Evolutionary conservation across 768 basidiomycete species (phyloP).

Genomic region (Phylloporus rhodoxanthus): DNA sequence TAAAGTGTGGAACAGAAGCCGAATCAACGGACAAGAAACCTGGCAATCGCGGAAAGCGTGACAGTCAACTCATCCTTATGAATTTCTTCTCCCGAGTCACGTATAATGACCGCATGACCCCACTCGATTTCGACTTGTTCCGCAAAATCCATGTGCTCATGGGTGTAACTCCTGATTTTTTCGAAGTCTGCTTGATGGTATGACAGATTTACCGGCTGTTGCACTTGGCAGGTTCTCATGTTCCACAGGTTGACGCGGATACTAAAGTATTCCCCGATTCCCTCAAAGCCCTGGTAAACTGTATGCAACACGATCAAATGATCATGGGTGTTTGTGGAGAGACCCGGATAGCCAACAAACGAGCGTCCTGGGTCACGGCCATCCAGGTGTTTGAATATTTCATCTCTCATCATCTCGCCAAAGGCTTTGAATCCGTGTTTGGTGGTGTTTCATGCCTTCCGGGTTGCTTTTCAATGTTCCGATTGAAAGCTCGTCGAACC

Average conservation of each 20-base stretch:
- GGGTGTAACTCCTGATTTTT: slow-evolving; percentile 99
- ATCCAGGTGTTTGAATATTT: slow-evolving; percentile 99
- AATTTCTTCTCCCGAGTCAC: slow-evolving; percentile 99
- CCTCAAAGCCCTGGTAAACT: slow-evolving; percentile 86
- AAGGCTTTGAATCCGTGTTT: slow-evolving; percentile 98
- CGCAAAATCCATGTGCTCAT: slow-evolving; percentile 92
- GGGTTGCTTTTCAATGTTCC: slow-evolving; percentile 99
- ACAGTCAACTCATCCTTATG: slow-evolving; percentile 98
- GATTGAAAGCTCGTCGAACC: slow-evolving; percentile 85
- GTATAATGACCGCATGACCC: slow-evolving; percentile 98
- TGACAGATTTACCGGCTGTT: slow-evolving; percentile 23
- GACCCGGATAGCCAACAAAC: slow-evolving; percentile 97
- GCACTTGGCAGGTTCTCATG: slow-evolving; percentile 8
- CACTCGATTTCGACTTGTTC: slow-evolving; percentile 96
- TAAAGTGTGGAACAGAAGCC: slow-evolving; percentile 90
- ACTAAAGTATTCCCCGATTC: slow-evolving; percentile 93
- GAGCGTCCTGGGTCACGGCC: slow-evolving; percentile 95
- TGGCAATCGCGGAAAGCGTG: slow-evolving; percentile 96
- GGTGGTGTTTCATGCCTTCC: slow-evolving; percentile 99
- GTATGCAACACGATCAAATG: slow-evolving; percentile 97
- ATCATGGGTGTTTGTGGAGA: slow-evolving; percentile 99
- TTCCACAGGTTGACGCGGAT: slow-evolving; percentile 88
- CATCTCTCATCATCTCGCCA: slow-evolving; percentile 97
- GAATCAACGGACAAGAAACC: slow-evolving; percentile 90
- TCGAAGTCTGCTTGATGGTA: slow-evolving; percentile 97